Evolutionary conservation across 495 filamentous ascomycete species (phyloP), one percentile per base, ranked within the genome.

Genomic region (Bombardia bombarda): DNA sequence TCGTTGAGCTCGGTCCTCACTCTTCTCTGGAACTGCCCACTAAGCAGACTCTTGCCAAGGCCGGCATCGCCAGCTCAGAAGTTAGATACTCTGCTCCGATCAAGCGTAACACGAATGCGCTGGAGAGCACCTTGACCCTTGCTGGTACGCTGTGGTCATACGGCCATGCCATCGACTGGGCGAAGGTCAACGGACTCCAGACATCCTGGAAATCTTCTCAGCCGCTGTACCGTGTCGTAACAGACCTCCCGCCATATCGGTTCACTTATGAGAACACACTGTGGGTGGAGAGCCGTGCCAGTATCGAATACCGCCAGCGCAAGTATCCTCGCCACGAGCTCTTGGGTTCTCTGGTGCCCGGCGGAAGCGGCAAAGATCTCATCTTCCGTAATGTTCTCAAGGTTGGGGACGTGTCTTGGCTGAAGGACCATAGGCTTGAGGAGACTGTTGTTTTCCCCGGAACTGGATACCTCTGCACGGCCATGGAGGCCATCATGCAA

Each of bases 1-100:
- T 78, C 1, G 37, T 80, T 32, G 77, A 80, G 41, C 53, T 80
- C 9, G 76, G 76, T 0, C 74, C 77, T 1, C 68, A 72, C 31
- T 47, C 57, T 0, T 67, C 71, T 1, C 45, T 80, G 0, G 60
- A 64, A 9, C 69, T 67, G 3, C 68, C 74, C 0, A 52, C 71
- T n/a, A 58, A 57, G 18, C 66, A 75, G 25, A 69, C n/a, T n/a
- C n/a, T n/a, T n/a, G n/a, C 62, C 14, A 42, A 51, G 16, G 52
- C 51, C 14, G 20, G 28, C 4, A 14, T 42, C 53, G 30, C 31
- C 17, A 6, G 32, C 28, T 10, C 35, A 30, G 7, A 44, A 6
- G 45, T 45, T 33, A 12, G 35, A 17, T 73, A 69, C 23, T 22
- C 51, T 1, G 34, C 61, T 0, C 38, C 62, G 1, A 40, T 63